These are phyloP conservation scores for Hypoxylon sp. DNA, from an alignment of 2,329 filamentous ascomycete genomes.

Conservation along the genomic window DNA sequence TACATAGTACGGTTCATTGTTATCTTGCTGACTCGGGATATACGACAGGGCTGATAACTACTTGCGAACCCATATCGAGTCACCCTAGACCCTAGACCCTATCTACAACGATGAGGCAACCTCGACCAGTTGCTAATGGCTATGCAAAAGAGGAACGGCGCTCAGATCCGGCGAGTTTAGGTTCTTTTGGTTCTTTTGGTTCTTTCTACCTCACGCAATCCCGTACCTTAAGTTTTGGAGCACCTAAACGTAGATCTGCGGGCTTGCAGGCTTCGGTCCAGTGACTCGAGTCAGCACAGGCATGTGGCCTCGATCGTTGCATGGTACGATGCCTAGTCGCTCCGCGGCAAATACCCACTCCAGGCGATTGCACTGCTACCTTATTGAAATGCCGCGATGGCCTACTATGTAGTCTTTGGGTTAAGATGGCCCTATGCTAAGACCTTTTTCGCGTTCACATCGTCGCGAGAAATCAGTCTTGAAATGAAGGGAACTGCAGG, in stretches of 20 bases:
- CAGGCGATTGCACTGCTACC: constrained; percentile 6
- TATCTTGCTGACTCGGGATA: constrained; percentile 37
- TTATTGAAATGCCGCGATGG: constrained; percentile 13
- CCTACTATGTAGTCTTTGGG: constrained; percentile 21
- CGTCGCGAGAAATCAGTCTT: constrained; percentile 59
- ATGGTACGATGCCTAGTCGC: constrained; percentile 21
- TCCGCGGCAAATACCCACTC: constrained; percentile 6
- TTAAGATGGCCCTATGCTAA: not conserved
- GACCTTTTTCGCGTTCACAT: constrained; percentile 53
- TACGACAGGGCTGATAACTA: constrained; percentile 27
- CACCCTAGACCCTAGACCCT: constrained; percentile 45
- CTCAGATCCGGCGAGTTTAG: constrained; percentile 56
- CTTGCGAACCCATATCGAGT: constrained; percentile 20
- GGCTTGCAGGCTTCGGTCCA: constrained; percentile 23
- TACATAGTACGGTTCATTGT: constrained; percentile 47
- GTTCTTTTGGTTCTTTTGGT: constrained; percentile 39
- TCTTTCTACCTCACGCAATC: constrained; percentile 3
- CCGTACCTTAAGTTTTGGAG: constrained; percentile 19
- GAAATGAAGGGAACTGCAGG: constrained; percentile 60
- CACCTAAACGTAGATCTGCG: constrained; percentile 30
- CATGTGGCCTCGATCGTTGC: constrained; percentile 15
- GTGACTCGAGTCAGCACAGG: constrained; percentile 27
- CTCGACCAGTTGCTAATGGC: constrained; percentile 57
- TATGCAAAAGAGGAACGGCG: constrained; percentile 58
- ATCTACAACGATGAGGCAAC: constrained; percentile 61